Evolutionary conservation across 495 filamentous ascomycete species (phyloP).

Genomic region (Hyaloscypha variabilis): DNA sequence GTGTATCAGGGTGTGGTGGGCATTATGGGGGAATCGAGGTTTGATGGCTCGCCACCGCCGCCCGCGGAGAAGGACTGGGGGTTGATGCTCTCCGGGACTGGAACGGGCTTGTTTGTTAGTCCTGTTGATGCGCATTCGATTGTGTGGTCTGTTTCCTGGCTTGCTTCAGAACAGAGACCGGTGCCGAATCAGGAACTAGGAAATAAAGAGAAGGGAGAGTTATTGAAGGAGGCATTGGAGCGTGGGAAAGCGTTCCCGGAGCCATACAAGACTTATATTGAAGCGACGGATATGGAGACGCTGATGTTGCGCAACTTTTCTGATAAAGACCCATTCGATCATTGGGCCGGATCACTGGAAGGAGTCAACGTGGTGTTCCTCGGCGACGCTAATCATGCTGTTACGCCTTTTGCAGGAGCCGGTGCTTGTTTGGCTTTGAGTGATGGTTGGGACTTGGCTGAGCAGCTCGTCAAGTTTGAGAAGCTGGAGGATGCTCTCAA

Average conservation of each 20-base stretch:
- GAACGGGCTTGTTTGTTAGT: constrained; percentile 38
- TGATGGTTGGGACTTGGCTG: constrained; percentile 44
- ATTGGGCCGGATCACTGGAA: constrained; percentile 25
- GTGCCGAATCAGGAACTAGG: constrained; percentile 3
- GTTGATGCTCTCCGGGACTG: constrained; percentile 33
- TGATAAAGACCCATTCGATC: constrained; percentile 42
- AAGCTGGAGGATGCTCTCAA: constrained; percentile 27
- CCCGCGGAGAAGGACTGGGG: constrained; percentile 39
- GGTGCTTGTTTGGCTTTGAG: constrained; percentile 45
- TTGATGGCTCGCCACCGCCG: constrained; percentile 30
- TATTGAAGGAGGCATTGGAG: constrained; percentile 33
- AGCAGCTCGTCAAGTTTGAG: constrained; percentile 30
- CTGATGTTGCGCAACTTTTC: constrained; percentile 33
- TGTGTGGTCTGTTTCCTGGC: constrained; percentile 37
- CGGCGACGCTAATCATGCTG: constrained; percentile 47
- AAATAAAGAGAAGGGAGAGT: constrained; percentile 9
- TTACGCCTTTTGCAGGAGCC: constrained; percentile 46
- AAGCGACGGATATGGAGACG: constrained; percentile 35
- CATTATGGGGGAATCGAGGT: constrained; percentile 34
- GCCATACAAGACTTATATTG: constrained; percentile 37
- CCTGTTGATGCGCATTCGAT: constrained; percentile 36
- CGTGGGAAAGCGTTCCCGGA: constrained; percentile 33
- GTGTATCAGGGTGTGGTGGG: constrained; percentile 37
- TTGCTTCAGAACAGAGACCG: constrained; percentile 21
- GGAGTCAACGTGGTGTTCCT: constrained; percentile 38